A percentile compares a stretch with the other conserved stretches of the same genome.
Evolutionary conservation across 257 asterid genomes (phyloP).

Genomic region (Echites panduratus): DNA sequence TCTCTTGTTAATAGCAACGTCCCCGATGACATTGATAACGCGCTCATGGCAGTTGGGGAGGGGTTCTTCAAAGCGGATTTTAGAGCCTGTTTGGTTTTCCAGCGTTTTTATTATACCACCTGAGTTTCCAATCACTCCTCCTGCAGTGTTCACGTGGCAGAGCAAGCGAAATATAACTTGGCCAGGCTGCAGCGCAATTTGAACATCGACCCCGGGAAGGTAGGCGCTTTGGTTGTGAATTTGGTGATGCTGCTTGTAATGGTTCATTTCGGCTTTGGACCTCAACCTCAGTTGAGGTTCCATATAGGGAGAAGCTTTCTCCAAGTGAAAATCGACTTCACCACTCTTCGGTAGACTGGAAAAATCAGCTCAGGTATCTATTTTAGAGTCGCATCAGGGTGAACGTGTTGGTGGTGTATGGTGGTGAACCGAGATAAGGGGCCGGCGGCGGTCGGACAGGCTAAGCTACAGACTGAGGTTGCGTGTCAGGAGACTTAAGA

Average conservation of each 20-base stretch:
- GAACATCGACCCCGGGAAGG: conserved; percentile 1
- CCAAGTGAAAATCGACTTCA: neutral
- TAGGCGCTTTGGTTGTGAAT: neutral
- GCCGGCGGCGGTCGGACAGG: neutral
- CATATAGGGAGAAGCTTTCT: neutral
- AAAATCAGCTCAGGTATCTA: neutral
- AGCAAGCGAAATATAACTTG: conserved; percentile 43
- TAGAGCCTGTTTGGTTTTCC: conserved; percentile 37
- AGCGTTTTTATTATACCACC: conserved; percentile 37
- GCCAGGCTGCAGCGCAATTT: conserved; percentile 9
- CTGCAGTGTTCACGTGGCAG: conserved; percentile 44
- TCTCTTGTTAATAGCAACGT: conserved; percentile 27
- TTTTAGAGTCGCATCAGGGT: neutral
- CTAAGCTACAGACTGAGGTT: neutral
- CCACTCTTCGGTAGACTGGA: neutral
- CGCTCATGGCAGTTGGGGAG: conserved; percentile 47
- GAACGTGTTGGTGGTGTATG: neutral
- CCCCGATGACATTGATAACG: conserved; percentile 44
- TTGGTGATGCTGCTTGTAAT: neutral
- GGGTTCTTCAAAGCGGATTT: conserved; percentile 35
- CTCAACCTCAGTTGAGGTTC: neutral
- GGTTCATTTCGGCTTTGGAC: neutral
- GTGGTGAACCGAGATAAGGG: neutral
- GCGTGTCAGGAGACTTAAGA: neutral
- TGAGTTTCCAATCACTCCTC: conserved; percentile 49